Base-by-base conservation (phyloP, 2,329 filamentous ascomycete species). In the Rutstroemia sp. region DNA sequence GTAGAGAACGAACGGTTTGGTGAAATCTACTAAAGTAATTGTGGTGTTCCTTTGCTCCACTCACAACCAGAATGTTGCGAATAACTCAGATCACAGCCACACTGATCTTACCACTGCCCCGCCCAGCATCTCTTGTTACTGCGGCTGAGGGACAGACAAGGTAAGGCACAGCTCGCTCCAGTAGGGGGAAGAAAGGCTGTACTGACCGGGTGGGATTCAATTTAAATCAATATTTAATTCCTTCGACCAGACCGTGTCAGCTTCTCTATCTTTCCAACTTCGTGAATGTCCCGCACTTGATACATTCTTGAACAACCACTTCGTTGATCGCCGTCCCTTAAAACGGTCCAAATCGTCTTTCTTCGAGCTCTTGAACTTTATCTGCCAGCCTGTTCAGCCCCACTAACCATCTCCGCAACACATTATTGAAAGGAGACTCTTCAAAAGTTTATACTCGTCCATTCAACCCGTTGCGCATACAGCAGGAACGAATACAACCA, bases 371-470 rank as follows among this genome's bases (percentile, higher is more conserved):
- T 30, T 42, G 6, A 19, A n/a, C 12, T 42, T 54, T 30, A 50
- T 45, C 40, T 50, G 53, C 53, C 53, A 55, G 46, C 38, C 53
- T 55, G 53, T 55, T 55, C 53, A 55, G 38, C 53, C 53, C 53
- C 53, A 55, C 53, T 21, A 55, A 47, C 40, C 14, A 55, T 55
- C 46, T 49, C 52, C 45, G 52, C 52, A 49, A 49, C 19, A 48
- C 23, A 17, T 39, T 12, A 34, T 50, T 25, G 45, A 50, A 49
- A 55, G 39, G 53, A 55, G 46, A 44, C 27, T 19, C 46, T 55
- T 21, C 36, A 49, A 19, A 19, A 44, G 16, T 10, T 6, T 21
- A 21, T 10, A 8, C 23, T 17, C 34, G 27, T 25, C 12, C 34
- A 38, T 53, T 25, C 19, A 16, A 19, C 27, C 44, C 30, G 30